Evolutionary conservation across 257 asterid genomes (phyloP), one percentile per base, ranked within the genome.

Genomic region (Penstemon davidsonii): DNA sequence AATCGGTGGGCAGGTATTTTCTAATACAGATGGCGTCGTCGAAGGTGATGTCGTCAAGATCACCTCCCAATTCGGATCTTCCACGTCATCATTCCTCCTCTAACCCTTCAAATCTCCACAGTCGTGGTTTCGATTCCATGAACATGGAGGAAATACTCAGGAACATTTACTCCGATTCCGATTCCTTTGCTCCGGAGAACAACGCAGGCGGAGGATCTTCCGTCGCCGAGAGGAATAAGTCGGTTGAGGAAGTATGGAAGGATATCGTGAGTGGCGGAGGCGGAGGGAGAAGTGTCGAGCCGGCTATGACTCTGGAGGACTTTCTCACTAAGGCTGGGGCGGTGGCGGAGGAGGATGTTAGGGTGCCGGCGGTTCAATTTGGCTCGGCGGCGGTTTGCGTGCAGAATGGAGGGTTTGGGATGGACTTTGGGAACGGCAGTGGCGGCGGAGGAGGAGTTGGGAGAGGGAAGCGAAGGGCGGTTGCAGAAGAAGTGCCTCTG

Each of bases 31-130:
- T 88, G 96, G 96, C 95, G 87, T 89, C 95, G 79, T 88, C 97
- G 77, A 88, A 80, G 95, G 96, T 90, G 89, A 88, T 90, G 92
- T 78, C 95, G 72, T 85, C 97, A 73, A 80, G 92, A 73, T 86
- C 98, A 76, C 85, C 95, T 65, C 73, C 97, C 86, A 93, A 93
- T 81, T 88, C 93, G 94, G 97, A 93, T 93, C 97, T 72, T 68
- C 84, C 98, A 75, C 88, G 87, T 71, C 92, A 80, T 71, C 92
- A 80, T 62, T 67, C 88, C 59, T 52, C 91, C 33, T 58, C 85
- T 64, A 46, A 88, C 68, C 50, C 83, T 49, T 61, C 86, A 76
- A 75, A 69, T 67, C 83, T 72, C 67, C 83, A 76, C 58, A 15
- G 49, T 55, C 78, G 74, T 68, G 70, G 79, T 45, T 81, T 86